Base-by-base conservation (phyloP, 768 basidiomycete species). In the Panaeolus papilionaceus region DNA sequence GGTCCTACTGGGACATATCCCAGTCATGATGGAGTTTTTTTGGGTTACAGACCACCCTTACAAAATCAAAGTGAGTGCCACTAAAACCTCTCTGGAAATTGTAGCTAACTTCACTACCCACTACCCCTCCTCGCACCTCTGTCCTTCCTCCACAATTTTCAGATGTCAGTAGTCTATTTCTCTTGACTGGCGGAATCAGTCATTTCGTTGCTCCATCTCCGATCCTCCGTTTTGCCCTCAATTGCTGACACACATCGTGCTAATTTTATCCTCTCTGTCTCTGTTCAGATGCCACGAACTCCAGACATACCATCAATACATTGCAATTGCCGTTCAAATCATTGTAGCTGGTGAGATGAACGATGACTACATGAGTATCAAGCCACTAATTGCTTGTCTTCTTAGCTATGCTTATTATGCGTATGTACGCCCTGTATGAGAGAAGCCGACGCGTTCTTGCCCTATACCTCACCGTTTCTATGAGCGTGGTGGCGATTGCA, bases 341-440 rank as follows among this genome's bases (percentile, higher is more conserved):
- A 66, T 79, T 20, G 76, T 80, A 8, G 79, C 77, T 20, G 68
- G 82, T 79, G 67, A 61, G 79, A 71, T 39, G 6, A 20, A 0
- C 42, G 14, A 18, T 14, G 16, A 16, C 12, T 4, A 6, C 3
- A 12, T 1, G 11, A 18, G 16, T 16, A 16, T 18, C 42, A 44
- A 44, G 39, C 16, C 5, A 44, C 16, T 44, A 12, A 44, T 44
- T 44, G 16, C 0, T 18, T 14, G 10, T 6, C 42, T 6, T 16
- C 42, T 44, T 39, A 76, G 74, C 67, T 44, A 73, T 73, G 68
- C 74, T 83, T 61, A 80, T 82, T 7, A 82, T 84, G 75, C 78
- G 84, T 9, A 82, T 79, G 61, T 81, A 81, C 64, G 84, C 84
- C 9, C 71, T 85, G 6, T 85, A 82, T 65, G 77, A 76, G n/a